Conservation (phyloP, 148 eudicot genomes). For the Agrostemma githago region DNA sequence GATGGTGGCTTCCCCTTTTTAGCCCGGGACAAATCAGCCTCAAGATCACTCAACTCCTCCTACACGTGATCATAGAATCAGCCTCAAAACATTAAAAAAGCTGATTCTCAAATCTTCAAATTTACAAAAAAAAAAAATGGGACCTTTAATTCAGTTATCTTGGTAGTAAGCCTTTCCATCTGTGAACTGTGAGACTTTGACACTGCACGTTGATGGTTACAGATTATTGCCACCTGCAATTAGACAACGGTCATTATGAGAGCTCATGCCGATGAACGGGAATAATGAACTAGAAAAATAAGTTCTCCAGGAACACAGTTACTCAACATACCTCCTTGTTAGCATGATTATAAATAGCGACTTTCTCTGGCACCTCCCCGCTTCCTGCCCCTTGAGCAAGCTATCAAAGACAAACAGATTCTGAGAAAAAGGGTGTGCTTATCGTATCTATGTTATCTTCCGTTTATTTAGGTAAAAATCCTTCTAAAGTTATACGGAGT, state of each 20-base stretch:
- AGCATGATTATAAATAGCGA: constrained; percentile 66
- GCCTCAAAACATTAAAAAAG: constrained; percentile 5
- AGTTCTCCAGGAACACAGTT: background rate
- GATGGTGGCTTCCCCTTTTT: constrained; percentile 86
- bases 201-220: constrained; percentile 97
- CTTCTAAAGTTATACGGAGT: background rate
- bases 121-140: background rate
- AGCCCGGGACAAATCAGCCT: constrained; percentile 68
- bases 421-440: constrained; percentile 1
- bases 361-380: constrained; percentile 74
- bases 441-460: background rate
- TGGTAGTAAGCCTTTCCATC: constrained; percentile 61
- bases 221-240: constrained; percentile 90
- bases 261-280: background rate
- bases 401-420: constrained; percentile 35
- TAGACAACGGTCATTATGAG: constrained; percentile 20
- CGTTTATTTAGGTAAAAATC: background rate
- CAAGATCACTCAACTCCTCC: constrained; percentile 55
- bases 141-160: constrained; percentile 84
- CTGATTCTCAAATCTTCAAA: background rate
- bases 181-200: constrained; percentile 84
- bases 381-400: constrained; percentile 54
- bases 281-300: background rate
- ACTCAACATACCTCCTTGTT: constrained; percentile 73
- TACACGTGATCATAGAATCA: constrained; percentile 24